A percentile compares a stretch with the other conserved stretches of the same genome.
Conservation (phyloP, 495 filamentous ascomycete genomes). For the Sabuloglossum arenarium region DNA sequence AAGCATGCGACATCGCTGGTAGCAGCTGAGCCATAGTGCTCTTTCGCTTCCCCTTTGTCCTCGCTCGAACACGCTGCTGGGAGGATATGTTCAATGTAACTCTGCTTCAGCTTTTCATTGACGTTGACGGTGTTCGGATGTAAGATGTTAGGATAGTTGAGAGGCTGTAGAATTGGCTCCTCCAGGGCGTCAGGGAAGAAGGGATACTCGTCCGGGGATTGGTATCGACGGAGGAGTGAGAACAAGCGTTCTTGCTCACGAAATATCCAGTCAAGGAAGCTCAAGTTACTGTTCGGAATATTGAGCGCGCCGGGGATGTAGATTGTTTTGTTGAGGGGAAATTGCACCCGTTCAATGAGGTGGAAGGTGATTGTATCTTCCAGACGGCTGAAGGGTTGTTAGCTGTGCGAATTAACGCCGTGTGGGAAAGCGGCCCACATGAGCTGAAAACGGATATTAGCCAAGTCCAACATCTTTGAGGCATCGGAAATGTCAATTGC, state of each 20-base stretch:
- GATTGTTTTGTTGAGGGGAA: slow-evolving; percentile 77
- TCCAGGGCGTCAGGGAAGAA: slow-evolving; percentile 81
- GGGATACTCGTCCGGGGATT: slow-evolving; percentile 91
- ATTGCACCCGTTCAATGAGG: slow-evolving; percentile 94
- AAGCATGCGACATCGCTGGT: slow-evolving; percentile 80
- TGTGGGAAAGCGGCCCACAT: slow-evolving; percentile 38
- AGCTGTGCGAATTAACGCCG: not conserved
- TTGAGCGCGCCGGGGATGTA: slow-evolving; percentile 62
- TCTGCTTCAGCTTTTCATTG: slow-evolving; percentile 66
- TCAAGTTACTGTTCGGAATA: slow-evolving; percentile 50
- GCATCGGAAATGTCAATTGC: slow-evolving; percentile 73
- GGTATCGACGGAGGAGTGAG: slow-evolving; percentile 85
- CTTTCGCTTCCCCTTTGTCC: slow-evolving; percentile 67
- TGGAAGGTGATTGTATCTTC: slow-evolving; percentile 99
- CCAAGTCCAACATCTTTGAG: slow-evolving; percentile 67
- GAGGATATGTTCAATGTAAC: slow-evolving; percentile 67
- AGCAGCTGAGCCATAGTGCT: slow-evolving; percentile 89
- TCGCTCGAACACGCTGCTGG: slow-evolving; percentile 57
- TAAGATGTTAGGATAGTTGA: slow-evolving; percentile 81
- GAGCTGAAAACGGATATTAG: slow-evolving; percentile 86
- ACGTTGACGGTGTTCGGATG: slow-evolving; percentile 82
- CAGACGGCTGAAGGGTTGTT: slow-evolving; percentile 41
- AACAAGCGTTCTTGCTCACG: slow-evolving; percentile 74
- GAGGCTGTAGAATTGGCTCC: slow-evolving; percentile 62
- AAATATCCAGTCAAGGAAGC: slow-evolving; percentile 88